phyloP scores from a whole-genome alignment of 371 early-diverging fungal genomes.

The Rhizopus delemar region DNA sequence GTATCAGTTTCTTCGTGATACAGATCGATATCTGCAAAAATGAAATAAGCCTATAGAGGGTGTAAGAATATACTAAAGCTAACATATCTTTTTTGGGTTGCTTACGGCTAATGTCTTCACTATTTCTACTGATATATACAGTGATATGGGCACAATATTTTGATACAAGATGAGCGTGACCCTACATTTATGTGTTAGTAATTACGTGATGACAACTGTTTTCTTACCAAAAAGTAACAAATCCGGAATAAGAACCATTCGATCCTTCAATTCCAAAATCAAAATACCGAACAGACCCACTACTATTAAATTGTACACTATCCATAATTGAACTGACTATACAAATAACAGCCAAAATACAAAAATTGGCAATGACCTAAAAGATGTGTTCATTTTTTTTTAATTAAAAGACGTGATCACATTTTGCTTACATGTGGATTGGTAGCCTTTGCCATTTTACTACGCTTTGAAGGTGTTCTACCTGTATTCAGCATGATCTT shows the following conservation, averaged over 20 bases:
- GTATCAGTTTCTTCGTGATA: slow-evolving; percentile 78
- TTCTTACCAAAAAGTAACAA: slow-evolving; percentile 52
- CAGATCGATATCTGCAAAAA: slow-evolving; percentile 84
- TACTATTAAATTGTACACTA: slow-evolving; percentile 52
- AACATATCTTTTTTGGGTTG: neutral
- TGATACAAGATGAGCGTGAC: slow-evolving; percentile 54
- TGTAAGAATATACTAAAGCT: neutral
- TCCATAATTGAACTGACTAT: slow-evolving; percentile 62
- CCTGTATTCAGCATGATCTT: slow-evolving; percentile 91
- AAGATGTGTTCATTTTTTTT: neutral
- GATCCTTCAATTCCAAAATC: slow-evolving; percentile 40
- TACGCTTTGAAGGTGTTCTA: slow-evolving; percentile 90
- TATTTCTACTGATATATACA: slow-evolving; percentile 95
- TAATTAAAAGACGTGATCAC: too few species aligned
- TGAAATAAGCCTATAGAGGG: slow-evolving; percentile 68
- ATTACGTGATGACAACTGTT: slow-evolving; percentile 21
- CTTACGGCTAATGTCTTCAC: slow-evolving; percentile 72
- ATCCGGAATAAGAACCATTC: slow-evolving; percentile 41
- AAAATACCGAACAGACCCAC: slow-evolving; percentile 35
- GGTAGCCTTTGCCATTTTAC: slow-evolving; percentile 90
- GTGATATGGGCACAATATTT: slow-evolving; percentile 87
- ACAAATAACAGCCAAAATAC: slow-evolving; percentile 55
- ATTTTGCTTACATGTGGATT: slow-evolving; percentile 77
- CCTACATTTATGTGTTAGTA: slow-evolving; percentile 33
- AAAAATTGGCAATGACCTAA: slow-evolving; percentile 53